Evolutionary conservation across 352 stramenopile genomes (phyloP).

Genomic region (Pythium phragmitis): DNA sequence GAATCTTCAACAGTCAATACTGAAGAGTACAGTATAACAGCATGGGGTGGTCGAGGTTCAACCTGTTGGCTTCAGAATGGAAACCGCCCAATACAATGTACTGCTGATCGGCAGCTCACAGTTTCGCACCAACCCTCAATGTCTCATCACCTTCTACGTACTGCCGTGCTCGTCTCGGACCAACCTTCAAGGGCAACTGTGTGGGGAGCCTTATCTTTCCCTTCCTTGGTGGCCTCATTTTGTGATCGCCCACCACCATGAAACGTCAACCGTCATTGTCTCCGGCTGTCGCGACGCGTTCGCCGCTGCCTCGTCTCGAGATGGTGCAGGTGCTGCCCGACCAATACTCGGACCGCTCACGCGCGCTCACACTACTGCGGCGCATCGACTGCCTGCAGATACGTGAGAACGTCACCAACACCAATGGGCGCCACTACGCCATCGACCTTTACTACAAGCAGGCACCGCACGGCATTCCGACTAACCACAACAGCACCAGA

Average conservation of each 20-base stretch:
- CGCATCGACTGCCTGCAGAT: constrained; percentile 18
- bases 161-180: neutral
- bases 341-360: constrained; percentile 17
- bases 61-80: neutral
- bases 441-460: constrained; percentile 22
- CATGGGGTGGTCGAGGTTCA: neutral
- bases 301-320: constrained; percentile 2
- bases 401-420: constrained; percentile 7
- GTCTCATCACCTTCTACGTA: neutral
- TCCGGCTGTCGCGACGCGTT: neutral
- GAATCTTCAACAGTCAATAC: neutral
- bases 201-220: neutral
- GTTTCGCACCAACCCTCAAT: neutral
- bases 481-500: neutral
- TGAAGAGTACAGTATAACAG: too few relatives aligned
- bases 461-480: constrained; percentile 7
- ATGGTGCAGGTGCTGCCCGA: constrained; percentile 12
- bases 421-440: constrained; percentile 16
- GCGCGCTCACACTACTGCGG: constrained; percentile 17
- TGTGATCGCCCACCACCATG: neutral
- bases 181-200: neutral
- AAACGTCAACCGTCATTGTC: neutral
- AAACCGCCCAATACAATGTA: neutral
- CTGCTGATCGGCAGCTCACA: neutral
- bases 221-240: neutral